These are phyloP conservation scores for Melaleuca quinquenervia DNA, from an alignment of 345 rosid species.

Conservation along the genomic window DNA sequence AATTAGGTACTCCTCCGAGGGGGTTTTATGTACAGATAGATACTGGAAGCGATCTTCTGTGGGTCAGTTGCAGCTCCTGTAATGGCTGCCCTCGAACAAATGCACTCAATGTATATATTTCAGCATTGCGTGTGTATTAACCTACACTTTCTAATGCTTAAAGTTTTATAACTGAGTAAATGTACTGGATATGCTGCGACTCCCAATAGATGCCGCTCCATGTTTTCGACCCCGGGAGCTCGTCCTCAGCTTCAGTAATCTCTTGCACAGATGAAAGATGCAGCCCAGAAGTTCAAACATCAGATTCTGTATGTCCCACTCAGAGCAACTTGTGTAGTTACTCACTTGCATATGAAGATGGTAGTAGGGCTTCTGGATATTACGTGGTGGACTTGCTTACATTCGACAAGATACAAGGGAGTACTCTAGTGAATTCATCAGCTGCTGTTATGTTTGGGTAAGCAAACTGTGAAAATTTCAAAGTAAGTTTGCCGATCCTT, in stretches of 20 bases:
- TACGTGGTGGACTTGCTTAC: slow-evolving; percentile 69
- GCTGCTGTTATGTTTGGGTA: slow-evolving; percentile 85
- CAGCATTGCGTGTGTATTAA: not conserved
- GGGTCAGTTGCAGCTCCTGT: slow-evolving; percentile 84
- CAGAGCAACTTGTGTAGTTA: slow-evolving; percentile 66
- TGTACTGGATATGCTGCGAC: slow-evolving; percentile 5
- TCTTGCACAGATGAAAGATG: slow-evolving; percentile 81
- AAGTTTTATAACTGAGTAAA: not conserved
- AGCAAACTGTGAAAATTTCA: slow-evolving; percentile 23
- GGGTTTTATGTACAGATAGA: slow-evolving; percentile 94
- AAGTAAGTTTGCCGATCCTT: not conserved
- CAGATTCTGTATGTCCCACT: slow-evolving; percentile 69
- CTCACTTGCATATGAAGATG: slow-evolving; percentile 91
- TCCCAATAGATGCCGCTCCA: slow-evolving; percentile 59
- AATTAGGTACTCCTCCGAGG: slow-evolving; percentile 82
- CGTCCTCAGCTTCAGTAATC: slow-evolving; percentile 57
- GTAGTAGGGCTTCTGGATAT: slow-evolving; percentile 87
- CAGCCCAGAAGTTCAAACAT: slow-evolving; percentile 46
- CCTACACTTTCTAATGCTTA: not conserved
- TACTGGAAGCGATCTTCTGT: slow-evolving; percentile 95
- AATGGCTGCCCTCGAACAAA: slow-evolving; percentile 84
- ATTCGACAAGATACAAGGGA: slow-evolving; percentile 39
- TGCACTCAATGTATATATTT: slow-evolving; percentile 63
- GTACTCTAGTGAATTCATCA: slow-evolving; percentile 45
- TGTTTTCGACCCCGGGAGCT: slow-evolving; percentile 76